phyloP scores from a whole-genome alignment of 1,284 basidiomycete species.

The Kalmanozyma brasiliensis region DNA sequence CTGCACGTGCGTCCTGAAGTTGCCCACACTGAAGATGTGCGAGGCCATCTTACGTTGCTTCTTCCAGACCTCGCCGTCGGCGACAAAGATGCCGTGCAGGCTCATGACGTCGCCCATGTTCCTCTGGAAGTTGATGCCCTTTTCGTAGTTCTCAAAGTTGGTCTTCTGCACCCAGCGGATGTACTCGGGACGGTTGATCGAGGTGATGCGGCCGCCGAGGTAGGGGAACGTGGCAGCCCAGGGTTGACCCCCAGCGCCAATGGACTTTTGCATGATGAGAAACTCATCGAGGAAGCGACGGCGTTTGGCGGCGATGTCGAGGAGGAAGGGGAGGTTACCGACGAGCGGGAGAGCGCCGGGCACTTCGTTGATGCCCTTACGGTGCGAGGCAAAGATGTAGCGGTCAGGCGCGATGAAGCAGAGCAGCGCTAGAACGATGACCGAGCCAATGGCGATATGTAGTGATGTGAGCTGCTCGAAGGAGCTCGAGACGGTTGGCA shows the following conservation, averaged over 20 bases:
- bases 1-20: conserved; percentile 50
- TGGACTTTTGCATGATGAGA: conserved; percentile 16
- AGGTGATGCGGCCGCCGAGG: conserved; percentile 34
- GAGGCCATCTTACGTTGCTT: conserved; percentile 59
- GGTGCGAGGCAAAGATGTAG: conserved; percentile 44
- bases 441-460: conserved; percentile 27
- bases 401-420: conserved; percentile 46
- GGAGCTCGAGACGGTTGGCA: conserved; percentile 26
- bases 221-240: conserved; percentile 34
- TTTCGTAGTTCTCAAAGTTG: conserved; percentile 53
- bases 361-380: conserved; percentile 38
- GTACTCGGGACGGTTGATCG: conserved; percentile 51
- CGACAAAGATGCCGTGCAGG: conserved; percentile 53
- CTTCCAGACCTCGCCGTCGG: conserved; percentile 62
- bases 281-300: conserved; percentile 47
- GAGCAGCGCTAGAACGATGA: conserved; percentile 32
- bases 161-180: conserved; percentile 56
- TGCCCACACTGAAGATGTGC: conserved; percentile 57
- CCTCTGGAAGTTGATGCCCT: conserved; percentile 37
- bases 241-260: conserved; percentile 30
- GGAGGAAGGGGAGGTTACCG: conserved; percentile 40
- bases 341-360: conserved; percentile 39
- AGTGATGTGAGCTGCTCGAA: conserved; percentile 32
- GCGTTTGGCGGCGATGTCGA: conserved; percentile 38
- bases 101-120: conserved; percentile 51